These are phyloP conservation scores for Pluteus cervinus DNA, from an alignment of 768 basidiomycete genomes.

Conservation along the genomic window DNA sequence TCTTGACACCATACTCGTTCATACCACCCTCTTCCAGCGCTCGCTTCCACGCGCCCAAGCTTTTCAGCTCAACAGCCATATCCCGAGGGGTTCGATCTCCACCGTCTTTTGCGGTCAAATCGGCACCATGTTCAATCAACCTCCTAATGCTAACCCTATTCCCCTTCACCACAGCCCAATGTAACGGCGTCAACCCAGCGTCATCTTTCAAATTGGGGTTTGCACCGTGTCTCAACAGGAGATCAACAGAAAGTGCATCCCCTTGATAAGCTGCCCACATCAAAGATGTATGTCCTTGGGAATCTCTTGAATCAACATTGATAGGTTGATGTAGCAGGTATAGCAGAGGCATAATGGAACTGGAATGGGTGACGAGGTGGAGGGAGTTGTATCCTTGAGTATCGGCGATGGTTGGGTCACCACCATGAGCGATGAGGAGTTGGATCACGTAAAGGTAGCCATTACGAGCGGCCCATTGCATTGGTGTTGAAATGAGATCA, in stretches of 20 bases:
- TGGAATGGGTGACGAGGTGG: slow-evolving; percentile 93
- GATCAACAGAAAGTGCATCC: slow-evolving; percentile 89
- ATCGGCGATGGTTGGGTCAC: slow-evolving; percentile 89
- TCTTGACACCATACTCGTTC: slow-evolving; percentile 67
- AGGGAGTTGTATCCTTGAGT: slow-evolving; percentile 95
- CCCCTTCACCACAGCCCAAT: slow-evolving; percentile 98
- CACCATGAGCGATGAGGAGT: slow-evolving; percentile 80
- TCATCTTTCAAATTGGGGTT: slow-evolving; percentile 73
- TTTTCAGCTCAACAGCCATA: slow-evolving; percentile 93
- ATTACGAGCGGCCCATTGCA: slow-evolving; percentile 98
- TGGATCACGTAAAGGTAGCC: slow-evolving; percentile 96
- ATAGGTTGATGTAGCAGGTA: slow-evolving; percentile 92
- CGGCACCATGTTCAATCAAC: slow-evolving; percentile 81
- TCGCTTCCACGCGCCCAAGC: slow-evolving; percentile 82
- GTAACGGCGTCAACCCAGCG: slow-evolving; percentile 79
- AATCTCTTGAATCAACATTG: slow-evolving; percentile 84
- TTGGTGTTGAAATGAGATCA: slow-evolving; percentile 88
- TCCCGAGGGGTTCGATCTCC: slow-evolving; percentile 87
- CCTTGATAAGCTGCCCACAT: slow-evolving; percentile 99
- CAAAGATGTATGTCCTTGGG: slow-evolving; percentile 88
- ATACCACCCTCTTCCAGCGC: slow-evolving; percentile 86
- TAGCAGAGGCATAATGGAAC: slow-evolving; percentile 89
- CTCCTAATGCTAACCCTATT: slow-evolving; percentile 81
- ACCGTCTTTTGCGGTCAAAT: slow-evolving; percentile 72
- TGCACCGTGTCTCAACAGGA: slow-evolving; percentile 85